A percentile compares a stretch with the other conserved stretches of the same genome.
These are phyloP conservation scores for Rhodotorula paludigena DNA, from an alignment of 768 basidiomycete genomes.

Conservation along the genomic window DNA sequence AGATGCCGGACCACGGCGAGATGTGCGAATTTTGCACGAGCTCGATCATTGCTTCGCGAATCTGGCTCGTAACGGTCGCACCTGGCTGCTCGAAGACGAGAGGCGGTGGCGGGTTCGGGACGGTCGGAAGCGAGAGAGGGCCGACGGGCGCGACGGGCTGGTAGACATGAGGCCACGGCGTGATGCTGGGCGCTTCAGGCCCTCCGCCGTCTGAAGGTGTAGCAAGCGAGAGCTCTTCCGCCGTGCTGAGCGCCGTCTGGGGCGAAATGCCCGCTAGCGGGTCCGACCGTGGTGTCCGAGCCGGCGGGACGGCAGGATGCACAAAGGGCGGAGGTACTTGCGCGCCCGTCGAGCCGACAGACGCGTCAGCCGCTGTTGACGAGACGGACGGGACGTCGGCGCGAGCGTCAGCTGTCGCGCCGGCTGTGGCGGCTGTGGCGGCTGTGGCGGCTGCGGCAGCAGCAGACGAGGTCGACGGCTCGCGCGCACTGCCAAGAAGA, in stretches of 20 bases:
- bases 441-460: not conserved
- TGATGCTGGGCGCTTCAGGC: not conserved
- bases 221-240: not conserved
- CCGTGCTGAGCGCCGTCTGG: not conserved
- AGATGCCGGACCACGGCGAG: not conserved
- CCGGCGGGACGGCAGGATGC: no score
- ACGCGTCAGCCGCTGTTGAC: no score
- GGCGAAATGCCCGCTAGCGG: not conserved
- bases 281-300: not conserved
- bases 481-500: not conserved
- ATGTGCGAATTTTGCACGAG: not conserved
- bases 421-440: no score
- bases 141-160: not conserved
- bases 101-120: not conserved
- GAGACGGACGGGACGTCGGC: not conserved
- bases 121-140: not conserved
- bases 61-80: not conserved
- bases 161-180: not conserved
- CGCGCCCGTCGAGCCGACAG: no score
- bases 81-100: not conserved
- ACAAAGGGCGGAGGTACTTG: no score
- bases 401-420: not conserved
- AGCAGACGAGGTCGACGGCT: not conserved
- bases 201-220: conserved; percentile 2
- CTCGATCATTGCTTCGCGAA: not conserved